Conservation (phyloP, 306 rosid species). For the Castanospermum australe region DNA sequence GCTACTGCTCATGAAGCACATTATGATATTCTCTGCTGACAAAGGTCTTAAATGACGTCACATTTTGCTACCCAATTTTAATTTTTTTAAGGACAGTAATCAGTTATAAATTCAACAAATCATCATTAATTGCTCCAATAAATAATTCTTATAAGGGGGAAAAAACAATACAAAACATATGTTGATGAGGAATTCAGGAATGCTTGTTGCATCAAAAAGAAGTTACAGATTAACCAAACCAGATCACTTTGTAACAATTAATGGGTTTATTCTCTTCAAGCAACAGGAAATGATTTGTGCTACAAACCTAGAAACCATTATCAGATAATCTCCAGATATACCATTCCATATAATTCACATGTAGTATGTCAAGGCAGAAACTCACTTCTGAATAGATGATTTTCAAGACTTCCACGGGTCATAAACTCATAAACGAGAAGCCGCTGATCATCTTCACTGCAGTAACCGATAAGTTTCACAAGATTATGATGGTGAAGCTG, state of each 20-base stretch:
- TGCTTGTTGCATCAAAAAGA: background rate
- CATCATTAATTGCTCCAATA: background rate
- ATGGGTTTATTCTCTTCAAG: conserved; percentile 4
- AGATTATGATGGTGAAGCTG: conserved; percentile 97
- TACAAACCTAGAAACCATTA: background rate
- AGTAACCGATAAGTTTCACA: conserved; percentile 91
- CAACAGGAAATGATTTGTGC: background rate
- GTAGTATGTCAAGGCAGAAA: conserved; percentile 17
- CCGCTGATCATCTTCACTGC: conserved; percentile 89
- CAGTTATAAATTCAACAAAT: conserved; percentile 4
- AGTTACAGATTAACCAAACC: conserved; percentile 8
- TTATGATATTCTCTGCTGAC: background rate
- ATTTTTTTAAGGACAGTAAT: background rate
- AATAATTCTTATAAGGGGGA: background rate
- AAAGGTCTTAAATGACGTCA: background rate
- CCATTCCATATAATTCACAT: conserved; percentile 9
- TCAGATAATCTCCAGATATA: background rate
- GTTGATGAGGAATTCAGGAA: background rate
- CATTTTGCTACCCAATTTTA: background rate
- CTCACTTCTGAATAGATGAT: conserved; percentile 97
- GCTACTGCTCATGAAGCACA: background rate
- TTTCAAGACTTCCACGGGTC: conserved; percentile 98
- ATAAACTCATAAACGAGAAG: conserved; percentile 92
- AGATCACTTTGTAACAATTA: background rate
- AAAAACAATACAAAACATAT: background rate